Percentiles rank a stretch among this genome's conserved stretches.
phyloP scores from a whole-genome alignment of 768 basidiomycete species.

The Asterophora parasitica region DNA sequence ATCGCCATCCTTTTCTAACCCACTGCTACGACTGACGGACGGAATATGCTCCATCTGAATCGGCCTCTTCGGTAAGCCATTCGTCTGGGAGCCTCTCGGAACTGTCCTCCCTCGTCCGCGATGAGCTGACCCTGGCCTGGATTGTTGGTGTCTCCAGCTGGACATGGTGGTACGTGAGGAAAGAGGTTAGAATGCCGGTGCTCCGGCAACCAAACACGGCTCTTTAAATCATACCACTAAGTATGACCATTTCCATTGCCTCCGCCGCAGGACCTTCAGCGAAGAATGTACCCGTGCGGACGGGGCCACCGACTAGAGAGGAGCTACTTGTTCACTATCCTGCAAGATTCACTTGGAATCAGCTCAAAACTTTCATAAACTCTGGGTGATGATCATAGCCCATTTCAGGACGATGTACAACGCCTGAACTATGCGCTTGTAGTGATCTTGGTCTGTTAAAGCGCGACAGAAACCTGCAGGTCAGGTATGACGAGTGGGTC shows the following conservation, averaged over 20 bases:
- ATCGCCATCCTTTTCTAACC: constrained; percentile 69
- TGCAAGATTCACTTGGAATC: constrained; percentile 68
- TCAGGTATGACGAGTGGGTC: constrained; percentile 59
- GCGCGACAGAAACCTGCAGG: constrained; percentile 65
- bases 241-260: constrained; percentile 9
- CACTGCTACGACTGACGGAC: constrained; percentile 74
- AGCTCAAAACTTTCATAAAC: constrained; percentile 73
- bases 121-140: background rate
- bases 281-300: constrained; percentile 35
- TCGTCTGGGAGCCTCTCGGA: background rate
- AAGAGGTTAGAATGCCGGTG: too few species aligned
- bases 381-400: constrained; percentile 57
- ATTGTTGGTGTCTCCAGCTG: constrained; percentile 11
- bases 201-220: background rate
- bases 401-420: background rate
- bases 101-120: constrained; percentile 10
- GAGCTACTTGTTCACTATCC: constrained; percentile 70
- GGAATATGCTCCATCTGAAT: constrained; percentile 67
- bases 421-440: background rate
- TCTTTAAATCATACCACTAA: background rate
- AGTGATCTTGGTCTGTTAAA: constrained; percentile 81
- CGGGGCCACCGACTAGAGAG: constrained; percentile 64
- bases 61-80: constrained; percentile 22
- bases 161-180: constrained; percentile 6
- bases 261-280: constrained; percentile 8